These are phyloP conservation scores for Fusarium torreyae DNA, from an alignment of 2,329 filamentous ascomycete species.

Conservation along the genomic window DNA sequence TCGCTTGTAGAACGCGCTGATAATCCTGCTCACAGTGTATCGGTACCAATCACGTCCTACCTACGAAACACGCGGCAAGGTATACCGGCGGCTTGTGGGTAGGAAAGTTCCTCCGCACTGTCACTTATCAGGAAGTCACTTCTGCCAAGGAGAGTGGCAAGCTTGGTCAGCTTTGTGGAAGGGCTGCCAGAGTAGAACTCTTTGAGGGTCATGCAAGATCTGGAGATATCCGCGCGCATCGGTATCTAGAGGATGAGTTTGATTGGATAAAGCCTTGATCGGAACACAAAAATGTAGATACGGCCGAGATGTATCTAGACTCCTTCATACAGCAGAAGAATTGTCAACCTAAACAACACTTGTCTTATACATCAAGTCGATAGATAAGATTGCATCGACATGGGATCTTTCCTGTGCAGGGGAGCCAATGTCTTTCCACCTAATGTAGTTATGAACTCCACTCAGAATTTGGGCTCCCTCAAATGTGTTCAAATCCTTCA, in stretches of 20 bases:
- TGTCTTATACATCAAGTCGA: too few species aligned
- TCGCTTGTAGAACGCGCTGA: not conserved
- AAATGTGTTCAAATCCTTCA: too few species aligned
- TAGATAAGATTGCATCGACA: too few species aligned
- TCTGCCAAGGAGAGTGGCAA: not conserved
- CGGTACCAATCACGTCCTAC: not conserved
- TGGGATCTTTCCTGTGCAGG: too few species aligned
- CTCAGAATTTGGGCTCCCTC: too few species aligned
- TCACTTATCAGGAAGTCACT: conserved; percentile 7
- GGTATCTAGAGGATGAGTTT: not conserved
- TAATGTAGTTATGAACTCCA: too few species aligned
- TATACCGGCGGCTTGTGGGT: conserved; percentile 7
- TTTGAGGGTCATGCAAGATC: conserved; percentile 5
- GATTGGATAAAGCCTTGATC: not conserved
- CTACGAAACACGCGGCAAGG: conserved; percentile 2
- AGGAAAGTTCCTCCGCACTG: conserved; percentile 1
- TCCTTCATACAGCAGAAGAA: too few species aligned
- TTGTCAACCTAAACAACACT: too few species aligned
- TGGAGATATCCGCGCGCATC: not conserved
- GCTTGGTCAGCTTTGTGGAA: conserved; percentile 5
- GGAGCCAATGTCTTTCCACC: too few species aligned
- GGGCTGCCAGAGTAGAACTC: not conserved
- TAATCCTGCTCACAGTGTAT: not conserved
- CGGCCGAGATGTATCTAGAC: too few species aligned
- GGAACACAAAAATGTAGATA: too few species aligned